phyloP scores from a whole-genome alignment of 1,139 yeast species.

The Debaryomyces subglobosus region DNA sequence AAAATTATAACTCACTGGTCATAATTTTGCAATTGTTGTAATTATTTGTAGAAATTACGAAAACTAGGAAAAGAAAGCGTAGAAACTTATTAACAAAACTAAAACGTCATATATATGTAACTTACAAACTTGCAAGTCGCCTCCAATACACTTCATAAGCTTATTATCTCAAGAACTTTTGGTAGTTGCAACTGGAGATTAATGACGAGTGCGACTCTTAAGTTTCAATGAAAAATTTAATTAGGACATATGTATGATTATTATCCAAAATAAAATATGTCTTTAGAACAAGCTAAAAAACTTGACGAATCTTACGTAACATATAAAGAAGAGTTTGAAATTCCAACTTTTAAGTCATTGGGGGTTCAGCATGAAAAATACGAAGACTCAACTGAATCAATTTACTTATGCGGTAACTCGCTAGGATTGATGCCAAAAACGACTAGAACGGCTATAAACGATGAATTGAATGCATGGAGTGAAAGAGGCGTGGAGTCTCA shows the following conservation, averaged over 20 bases:
- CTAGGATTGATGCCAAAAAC: constrained; percentile 82
- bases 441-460: constrained; percentile 58
- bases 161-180: too few species aligned
- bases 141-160: neutral
- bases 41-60: neutral
- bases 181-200: constrained; percentile 3
- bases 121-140: too few species aligned
- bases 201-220: neutral
- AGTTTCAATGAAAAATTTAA: neutral
- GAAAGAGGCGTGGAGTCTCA: constrained; percentile 83
- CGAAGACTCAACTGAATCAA: constrained; percentile 29
- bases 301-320: constrained; percentile 43
- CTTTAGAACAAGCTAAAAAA: constrained; percentile 22
- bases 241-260: neutral
- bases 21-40: neutral
- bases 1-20: neutral
- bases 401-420: constrained; percentile 88
- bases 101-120: neutral
- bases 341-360: constrained; percentile 62
- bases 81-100: neutral
- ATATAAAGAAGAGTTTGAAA: constrained; percentile 46
- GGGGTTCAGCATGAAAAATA: constrained; percentile 37
- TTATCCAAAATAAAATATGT: constrained; percentile 11
- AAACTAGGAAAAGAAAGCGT: neutral
- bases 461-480: constrained; percentile 82